phyloP scores from a whole-genome alignment of 2,329 filamentous ascomycete species.

The Lachnellula willkommii region DNA sequence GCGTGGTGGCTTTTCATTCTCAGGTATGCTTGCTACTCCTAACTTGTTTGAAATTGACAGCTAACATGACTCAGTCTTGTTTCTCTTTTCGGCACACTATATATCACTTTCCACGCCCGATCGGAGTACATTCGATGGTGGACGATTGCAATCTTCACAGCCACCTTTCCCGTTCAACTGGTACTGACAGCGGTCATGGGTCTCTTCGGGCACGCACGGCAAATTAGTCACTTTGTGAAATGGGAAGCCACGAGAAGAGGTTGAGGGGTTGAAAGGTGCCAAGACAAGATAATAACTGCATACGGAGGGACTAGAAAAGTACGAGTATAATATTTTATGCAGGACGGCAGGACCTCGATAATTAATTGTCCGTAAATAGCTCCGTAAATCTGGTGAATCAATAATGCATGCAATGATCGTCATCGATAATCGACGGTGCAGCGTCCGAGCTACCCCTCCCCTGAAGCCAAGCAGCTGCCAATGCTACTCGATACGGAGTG shows the following conservation, averaged over 20 bases:
- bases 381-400: too few species aligned
- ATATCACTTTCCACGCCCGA: conserved; percentile 41
- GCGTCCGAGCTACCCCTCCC: too few species aligned
- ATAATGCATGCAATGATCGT: too few species aligned
- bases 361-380: too few species aligned
- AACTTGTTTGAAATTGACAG: too few species aligned
- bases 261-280: conserved; percentile 1
- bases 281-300: not conserved
- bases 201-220: conserved; percentile 42
- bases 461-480: too few species aligned
- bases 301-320: too few species aligned
- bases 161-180: conserved; percentile 40
- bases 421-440: too few species aligned
- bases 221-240: conserved; percentile 40
- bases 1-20: conserved; percentile 43
- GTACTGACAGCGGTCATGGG: conserved; percentile 41
- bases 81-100: conserved; percentile 40
- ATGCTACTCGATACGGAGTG: too few species aligned
- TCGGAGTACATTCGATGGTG: conserved; percentile 40
- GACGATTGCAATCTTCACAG: conserved; percentile 39
- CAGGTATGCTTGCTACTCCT: conserved; percentile 30
- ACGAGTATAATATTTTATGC: too few species aligned
- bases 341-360: too few species aligned
- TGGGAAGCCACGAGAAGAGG: conserved; percentile 39
- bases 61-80: conserved; percentile 30